These are phyloP conservation scores for Dillenia suffruticosa DNA, from an alignment of 164 flowering plant species.

Conservation along the genomic window DNA sequence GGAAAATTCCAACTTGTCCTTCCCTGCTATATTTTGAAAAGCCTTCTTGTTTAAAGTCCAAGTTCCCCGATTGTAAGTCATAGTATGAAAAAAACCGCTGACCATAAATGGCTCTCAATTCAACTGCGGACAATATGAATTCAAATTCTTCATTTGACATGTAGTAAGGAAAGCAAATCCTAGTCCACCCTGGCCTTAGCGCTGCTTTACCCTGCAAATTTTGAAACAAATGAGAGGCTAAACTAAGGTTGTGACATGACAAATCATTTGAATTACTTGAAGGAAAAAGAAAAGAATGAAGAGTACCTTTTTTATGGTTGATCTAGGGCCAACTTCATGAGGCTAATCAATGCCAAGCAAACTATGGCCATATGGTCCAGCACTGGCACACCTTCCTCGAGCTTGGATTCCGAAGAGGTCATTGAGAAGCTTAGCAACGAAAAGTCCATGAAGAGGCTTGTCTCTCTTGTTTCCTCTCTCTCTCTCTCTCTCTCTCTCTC, in stretches of 20 bases:
- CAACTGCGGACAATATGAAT: conserved; percentile 49
- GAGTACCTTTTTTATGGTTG: conserved; percentile 37
- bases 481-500: too few species aligned
- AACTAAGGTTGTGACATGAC: too few species aligned
- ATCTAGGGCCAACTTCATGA: conserved; percentile 29
- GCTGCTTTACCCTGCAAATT: conserved; percentile 45
- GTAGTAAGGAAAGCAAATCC: conserved; percentile 70
- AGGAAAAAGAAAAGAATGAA: neutral
- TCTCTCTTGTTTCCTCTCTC: conserved; percentile 31
- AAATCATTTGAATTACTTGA: neutral
- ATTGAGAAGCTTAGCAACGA: conserved; percentile 59
- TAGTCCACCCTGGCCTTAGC: conserved; percentile 68
- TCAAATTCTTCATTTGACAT: conserved; percentile 56
- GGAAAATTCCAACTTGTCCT: neutral
- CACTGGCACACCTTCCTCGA: conserved; percentile 75
- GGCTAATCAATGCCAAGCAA: conserved; percentile 38
- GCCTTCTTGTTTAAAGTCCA: conserved; percentile 40
- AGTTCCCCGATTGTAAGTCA: conserved; percentile 33
- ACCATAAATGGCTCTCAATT: conserved; percentile 50
- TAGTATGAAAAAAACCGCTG: conserved; percentile 58
- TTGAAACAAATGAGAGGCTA: neutral
- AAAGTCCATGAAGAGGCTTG: conserved; percentile 59
- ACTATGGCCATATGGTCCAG: conserved; percentile 66
- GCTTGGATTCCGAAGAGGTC: conserved; percentile 71
- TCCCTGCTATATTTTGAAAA: conserved; percentile 4